Percentiles rank a stretch among this genome's conserved stretches.
Conservation (phyloP, 306 rosid species). For the Malus fusca region DNA sequence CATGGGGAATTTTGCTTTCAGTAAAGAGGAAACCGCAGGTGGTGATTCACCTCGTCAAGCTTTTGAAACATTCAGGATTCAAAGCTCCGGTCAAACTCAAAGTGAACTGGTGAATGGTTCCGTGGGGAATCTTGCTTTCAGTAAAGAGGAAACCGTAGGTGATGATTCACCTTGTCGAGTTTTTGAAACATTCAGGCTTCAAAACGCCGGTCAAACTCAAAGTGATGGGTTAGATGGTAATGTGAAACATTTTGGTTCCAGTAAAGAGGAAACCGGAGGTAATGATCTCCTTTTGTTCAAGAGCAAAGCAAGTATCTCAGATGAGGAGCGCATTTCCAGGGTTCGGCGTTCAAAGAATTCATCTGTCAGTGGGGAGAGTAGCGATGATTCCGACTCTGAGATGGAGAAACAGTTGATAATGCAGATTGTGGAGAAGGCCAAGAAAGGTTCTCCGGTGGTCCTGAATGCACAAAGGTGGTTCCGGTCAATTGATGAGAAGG, state of each 20-base stretch:
- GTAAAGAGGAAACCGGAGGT: slow-evolving; percentile 19
- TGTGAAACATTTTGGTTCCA: neutral
- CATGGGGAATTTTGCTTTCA: neutral
- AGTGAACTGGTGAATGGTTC: slow-evolving; percentile 11
- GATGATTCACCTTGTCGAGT: slow-evolving; percentile 31
- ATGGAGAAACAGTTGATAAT: slow-evolving; percentile 60
- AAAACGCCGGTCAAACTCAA: slow-evolving; percentile 7
- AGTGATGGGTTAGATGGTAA: slow-evolving; percentile 10
- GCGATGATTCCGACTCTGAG: slow-evolving; percentile 55
- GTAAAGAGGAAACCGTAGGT: slow-evolving; percentile 18
- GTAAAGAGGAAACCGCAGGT: neutral
- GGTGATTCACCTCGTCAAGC: slow-evolving; percentile 29
- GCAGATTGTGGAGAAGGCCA: slow-evolving; percentile 72
- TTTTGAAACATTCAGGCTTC: slow-evolving; percentile 14
- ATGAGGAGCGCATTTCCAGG: slow-evolving; percentile 24
- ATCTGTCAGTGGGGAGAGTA: slow-evolving; percentile 22
- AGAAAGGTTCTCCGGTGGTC: slow-evolving; percentile 61
- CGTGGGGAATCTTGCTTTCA: neutral
- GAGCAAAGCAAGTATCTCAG: slow-evolving; percentile 4
- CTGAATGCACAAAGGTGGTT: slow-evolving; percentile 56
- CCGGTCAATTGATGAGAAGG: slow-evolving; percentile 35
- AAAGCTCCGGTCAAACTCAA: slow-evolving; percentile 8
- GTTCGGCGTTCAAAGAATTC: slow-evolving; percentile 21
- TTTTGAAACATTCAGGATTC: slow-evolving; percentile 14
- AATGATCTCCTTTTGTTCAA: neutral